These are phyloP conservation scores for Marasmius tenuissimus DNA, from an alignment of 1,284 basidiomycete species.

Conservation along the genomic window DNA sequence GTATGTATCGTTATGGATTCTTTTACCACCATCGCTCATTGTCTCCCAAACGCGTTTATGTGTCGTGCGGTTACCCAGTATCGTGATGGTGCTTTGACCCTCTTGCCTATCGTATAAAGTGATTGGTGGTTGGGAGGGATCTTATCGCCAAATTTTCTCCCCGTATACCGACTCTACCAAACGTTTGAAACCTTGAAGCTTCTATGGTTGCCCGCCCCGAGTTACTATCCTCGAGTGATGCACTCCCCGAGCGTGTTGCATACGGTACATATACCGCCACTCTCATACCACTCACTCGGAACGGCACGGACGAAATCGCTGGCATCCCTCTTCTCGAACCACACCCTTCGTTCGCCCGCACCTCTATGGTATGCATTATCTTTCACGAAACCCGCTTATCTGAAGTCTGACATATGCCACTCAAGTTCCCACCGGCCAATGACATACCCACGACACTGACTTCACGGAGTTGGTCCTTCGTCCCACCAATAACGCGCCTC, in stretches of 20 bases:
- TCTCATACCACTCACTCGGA: background rate
- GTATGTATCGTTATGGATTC: background rate
- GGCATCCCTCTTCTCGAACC: background rate
- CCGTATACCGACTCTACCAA: background rate
- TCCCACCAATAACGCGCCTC: background rate
- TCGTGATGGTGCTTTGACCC: background rate
- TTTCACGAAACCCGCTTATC: background rate
- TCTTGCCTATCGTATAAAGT: background rate
- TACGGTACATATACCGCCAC: background rate
- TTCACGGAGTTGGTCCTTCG: background rate
- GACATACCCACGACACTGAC: background rate
- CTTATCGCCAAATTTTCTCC: too few species aligned
- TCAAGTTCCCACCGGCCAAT: background rate
- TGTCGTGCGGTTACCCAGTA: background rate
- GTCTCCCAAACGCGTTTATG: background rate
- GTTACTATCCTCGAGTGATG: background rate
- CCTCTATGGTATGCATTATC: background rate
- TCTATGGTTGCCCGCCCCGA: background rate
- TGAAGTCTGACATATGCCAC: background rate
- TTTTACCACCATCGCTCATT: background rate
- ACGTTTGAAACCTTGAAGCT: background rate
- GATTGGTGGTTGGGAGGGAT: too few species aligned
- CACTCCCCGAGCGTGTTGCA: background rate
- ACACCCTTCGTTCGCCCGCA: background rate
- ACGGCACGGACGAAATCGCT: background rate